phyloP scores from a whole-genome alignment of 345 rosid genomes.

The Rhizophora apiculata region DNA sequence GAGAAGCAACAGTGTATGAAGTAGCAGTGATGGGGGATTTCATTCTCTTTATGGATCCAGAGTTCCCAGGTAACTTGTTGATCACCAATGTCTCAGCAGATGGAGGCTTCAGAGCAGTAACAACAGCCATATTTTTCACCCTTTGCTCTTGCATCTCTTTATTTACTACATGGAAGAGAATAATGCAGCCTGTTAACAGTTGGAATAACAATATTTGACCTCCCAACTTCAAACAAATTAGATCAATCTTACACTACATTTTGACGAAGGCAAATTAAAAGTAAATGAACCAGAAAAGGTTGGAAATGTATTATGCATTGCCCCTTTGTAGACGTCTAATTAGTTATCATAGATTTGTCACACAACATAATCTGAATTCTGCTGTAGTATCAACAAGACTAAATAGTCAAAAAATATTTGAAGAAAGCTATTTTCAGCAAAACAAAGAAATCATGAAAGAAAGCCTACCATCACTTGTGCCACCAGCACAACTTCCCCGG shows the following conservation, averaged over 20 bases:
- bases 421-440: not conserved
- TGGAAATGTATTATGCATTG: too few species aligned
- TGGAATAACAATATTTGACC: not conserved
- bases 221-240: constrained; percentile 15
- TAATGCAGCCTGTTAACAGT: constrained; percentile 8
- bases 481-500: constrained; percentile 44
- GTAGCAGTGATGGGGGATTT: constrained; percentile 77
- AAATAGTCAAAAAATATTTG: too few species aligned
- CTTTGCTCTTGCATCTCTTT: constrained; percentile 63
- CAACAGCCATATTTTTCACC: constrained; percentile 57
- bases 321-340: too few species aligned
- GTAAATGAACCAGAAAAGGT: too few species aligned
- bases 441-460: constrained; percentile 10
- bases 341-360: too few species aligned
- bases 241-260: too few species aligned
- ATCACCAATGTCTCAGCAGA: constrained; percentile 61
- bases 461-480: constrained; percentile 38
- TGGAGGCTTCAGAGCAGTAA: constrained; percentile 66
- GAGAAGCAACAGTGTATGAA: constrained; percentile 74
- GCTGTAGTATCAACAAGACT: too few species aligned
- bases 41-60: constrained; percentile 62
- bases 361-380: too few species aligned
- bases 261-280: too few species aligned
- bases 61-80: constrained; percentile 56
- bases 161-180: constrained; percentile 41